Conservation (phyloP, 352 stramenopile species). For the Pythium sp. region DNA sequence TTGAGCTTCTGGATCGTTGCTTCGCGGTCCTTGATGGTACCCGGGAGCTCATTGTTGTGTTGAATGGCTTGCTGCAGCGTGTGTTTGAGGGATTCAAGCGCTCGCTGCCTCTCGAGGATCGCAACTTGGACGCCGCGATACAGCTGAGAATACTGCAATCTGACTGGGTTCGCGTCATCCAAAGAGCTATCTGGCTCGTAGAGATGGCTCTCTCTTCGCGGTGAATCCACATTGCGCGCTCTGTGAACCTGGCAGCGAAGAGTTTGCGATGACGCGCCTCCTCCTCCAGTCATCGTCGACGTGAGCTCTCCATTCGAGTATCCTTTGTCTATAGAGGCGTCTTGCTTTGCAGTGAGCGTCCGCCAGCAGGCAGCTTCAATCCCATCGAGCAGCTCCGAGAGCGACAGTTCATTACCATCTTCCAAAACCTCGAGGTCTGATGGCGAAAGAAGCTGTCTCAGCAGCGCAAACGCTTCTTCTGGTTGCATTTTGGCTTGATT, state of each 20-base stretch:
- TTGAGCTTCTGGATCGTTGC: constrained; percentile 1
- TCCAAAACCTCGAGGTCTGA: not conserved
- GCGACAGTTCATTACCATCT: not conserved
- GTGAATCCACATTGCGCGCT: not conserved
- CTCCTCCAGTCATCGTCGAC: not conserved
- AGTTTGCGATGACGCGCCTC: not conserved
- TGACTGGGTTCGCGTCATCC: not conserved
- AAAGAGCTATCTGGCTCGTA: not conserved
- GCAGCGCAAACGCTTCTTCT: constrained; percentile 28
- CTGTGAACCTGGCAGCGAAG: not conserved
- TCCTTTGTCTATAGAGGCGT: not conserved
- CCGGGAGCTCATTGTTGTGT: constrained; percentile 33
- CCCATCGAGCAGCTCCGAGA: constrained; percentile 20
- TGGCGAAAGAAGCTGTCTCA: constrained; percentile 18
- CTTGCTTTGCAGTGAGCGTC: constrained; percentile 6
- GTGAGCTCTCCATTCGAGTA: not conserved
- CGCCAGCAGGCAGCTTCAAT: constrained; percentile 44
- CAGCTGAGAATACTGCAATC: constrained; percentile 33
- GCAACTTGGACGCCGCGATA: constrained; percentile 28
- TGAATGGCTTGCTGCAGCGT: constrained; percentile 22
- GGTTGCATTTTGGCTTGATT: constrained; percentile 21
- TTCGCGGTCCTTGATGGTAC: constrained; percentile 22
- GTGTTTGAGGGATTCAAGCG: constrained; percentile 17
- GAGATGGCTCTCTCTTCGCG: not conserved
- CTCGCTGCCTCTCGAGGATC: constrained; percentile 23